Percentiles rank a stretch among this genome's conserved stretches.
Conservation (phyloP, 495 filamentous ascomycete species). For the Jackrogersella minutella region DNA sequence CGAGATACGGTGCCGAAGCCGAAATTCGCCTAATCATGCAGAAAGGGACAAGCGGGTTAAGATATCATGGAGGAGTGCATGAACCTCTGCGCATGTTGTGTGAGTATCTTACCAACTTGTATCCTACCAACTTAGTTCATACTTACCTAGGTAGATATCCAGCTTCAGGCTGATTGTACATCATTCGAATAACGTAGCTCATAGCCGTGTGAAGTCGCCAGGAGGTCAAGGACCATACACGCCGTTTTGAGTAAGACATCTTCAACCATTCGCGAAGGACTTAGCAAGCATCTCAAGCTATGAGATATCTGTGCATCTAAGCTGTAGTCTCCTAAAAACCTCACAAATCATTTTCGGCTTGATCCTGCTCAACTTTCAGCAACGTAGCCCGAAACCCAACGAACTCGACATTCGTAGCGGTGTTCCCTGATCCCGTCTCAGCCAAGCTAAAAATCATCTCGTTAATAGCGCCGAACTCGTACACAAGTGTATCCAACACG, state of each 20-base stretch:
- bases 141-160: too few relatives aligned
- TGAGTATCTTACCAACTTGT: too few relatives aligned
- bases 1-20: not conserved
- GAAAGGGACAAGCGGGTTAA: not conserved
- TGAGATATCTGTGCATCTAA: too few relatives aligned
- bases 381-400: conserved; percentile 15
- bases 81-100: too few relatives aligned
- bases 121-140: too few relatives aligned
- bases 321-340: not conserved
- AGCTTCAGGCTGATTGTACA: too few relatives aligned
- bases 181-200: too few relatives aligned
- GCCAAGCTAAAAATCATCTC: conserved; percentile 18
- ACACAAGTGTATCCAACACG: conserved; percentile 23
- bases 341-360: not conserved
- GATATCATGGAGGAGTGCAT: not conserved
- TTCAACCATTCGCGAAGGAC: too few relatives aligned
- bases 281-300: not conserved
- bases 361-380: not conserved
- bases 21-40: not conserved
- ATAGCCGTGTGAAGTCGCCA: too few relatives aligned
- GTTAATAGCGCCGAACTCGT: conserved; percentile 20
- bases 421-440: not conserved
- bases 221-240: not conserved
- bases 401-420: conserved; percentile 15
- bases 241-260: too few relatives aligned